Base-by-base conservation (phyloP, 306 rosid genomes). In the Lathyrus tuberosus region DNA sequence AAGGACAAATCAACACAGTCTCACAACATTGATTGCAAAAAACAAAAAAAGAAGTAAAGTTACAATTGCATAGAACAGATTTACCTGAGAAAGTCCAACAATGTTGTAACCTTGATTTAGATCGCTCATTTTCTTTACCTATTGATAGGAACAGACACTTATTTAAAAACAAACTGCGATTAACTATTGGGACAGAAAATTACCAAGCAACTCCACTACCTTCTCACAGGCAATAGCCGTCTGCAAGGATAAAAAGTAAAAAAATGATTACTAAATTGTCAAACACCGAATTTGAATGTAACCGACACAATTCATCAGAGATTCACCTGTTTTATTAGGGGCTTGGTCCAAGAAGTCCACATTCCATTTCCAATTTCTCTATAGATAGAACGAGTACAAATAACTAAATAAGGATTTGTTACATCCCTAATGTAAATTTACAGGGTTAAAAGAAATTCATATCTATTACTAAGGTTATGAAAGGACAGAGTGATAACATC, bases 41-140 rank as follows among this genome's bases (percentile, higher is more conserved):
- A 61, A 30, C 33, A 61, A 30, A 42, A 43, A n/a, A 52, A 2
- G 1, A 46, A 56, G 42, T 40, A 43, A 62, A 24, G 61, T 31
- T 28, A 35, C 8, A 24, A 46, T 22, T 65, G 57, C 60, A 22
- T 46, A 16, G 43, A 13, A 20, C 11, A 61, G 71, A 75, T 52
- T 84, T 73, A 86, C 97, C 95, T 92, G 97, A 67, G 97, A 92
- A 75, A 92, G 97, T 83, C 97, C 97, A 76, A 92, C 92, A 28
- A 92, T 48, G 82, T 84, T 92, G 90, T 82, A 91, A 68, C 97
- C 97, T 37, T 87, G 84, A 68, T 78, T 77, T 42, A 92, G 79
- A 11, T 85, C 89, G 61, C 75, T 78, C 71, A 89, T 87, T 73
- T 74, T 70, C 86, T 89, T 92, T 76, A 92, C 97, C 97, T 92